Conservation (phyloP, 805 yeast species). For the Wickerhamomyces rabaulensis region DNA sequence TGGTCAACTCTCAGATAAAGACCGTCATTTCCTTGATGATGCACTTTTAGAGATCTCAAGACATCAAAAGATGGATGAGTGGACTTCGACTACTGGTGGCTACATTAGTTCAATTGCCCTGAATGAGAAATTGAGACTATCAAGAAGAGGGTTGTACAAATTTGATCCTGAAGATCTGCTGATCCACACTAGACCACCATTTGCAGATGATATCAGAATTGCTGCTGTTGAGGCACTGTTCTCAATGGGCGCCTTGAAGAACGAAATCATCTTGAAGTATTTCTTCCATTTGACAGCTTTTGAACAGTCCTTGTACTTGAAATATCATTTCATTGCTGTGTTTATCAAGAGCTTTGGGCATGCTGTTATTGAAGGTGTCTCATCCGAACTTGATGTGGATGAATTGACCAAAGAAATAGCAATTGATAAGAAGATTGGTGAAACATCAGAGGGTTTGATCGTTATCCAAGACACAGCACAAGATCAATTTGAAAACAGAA, state of each 20-base stretch:
- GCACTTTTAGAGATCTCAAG: constrained; percentile 68
- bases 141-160: constrained; percentile 46
- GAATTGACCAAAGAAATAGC: constrained; percentile 37
- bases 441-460: constrained; percentile 33
- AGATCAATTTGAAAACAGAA: constrained; percentile 42
- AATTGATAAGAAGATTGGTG: constrained; percentile 5
- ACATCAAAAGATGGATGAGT: constrained; percentile 71
- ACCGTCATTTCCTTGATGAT: constrained; percentile 35
- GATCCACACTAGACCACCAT: constrained; percentile 43
- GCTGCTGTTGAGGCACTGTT: constrained; percentile 69
- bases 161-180: constrained; percentile 52
- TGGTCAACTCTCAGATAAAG: constrained; percentile 20
- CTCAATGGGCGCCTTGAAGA: constrained; percentile 71
- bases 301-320: constrained; percentile 50
- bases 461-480: constrained; percentile 51
- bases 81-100: constrained; percentile 64
- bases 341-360: constrained; percentile 53
- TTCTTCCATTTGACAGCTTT: constrained; percentile 52
- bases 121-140: constrained; percentile 53
- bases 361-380: constrained; percentile 61
- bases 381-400: constrained; percentile 56
- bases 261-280: constrained; percentile 53
- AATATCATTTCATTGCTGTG: constrained; percentile 40
- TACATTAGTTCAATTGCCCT: constrained; percentile 52
- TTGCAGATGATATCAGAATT: constrained; percentile 48